phyloP scores from a whole-genome alignment of 192 early-diverging fungal genomes.

The Mortierella claussenii region DNA sequence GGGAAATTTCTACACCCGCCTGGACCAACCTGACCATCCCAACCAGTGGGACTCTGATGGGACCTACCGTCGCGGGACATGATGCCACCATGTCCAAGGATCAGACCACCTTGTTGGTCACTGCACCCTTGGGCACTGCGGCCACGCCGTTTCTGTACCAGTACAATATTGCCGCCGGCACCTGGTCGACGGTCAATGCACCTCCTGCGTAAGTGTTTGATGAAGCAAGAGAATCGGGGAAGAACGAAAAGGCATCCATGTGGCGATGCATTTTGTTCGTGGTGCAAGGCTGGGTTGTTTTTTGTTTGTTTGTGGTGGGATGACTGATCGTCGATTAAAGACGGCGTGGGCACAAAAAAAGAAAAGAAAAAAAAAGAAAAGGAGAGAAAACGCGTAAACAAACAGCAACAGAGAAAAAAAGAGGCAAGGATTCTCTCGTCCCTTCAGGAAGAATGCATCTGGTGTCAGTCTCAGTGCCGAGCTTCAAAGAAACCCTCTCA shows the following conservation, averaged over 20 bases:
- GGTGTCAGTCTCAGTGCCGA: too few relatives aligned
- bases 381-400: neutral
- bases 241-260: neutral
- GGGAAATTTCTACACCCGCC: constrained; percentile 5
- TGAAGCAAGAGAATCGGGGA: neutral
- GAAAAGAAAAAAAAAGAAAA: neutral
- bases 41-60: neutral
- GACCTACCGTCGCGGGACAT: constrained; percentile 3
- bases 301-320: neutral
- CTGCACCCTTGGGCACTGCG: constrained; percentile 16
- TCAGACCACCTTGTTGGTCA: constrained; percentile 19
- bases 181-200: constrained; percentile 22
- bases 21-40: constrained; percentile 23
- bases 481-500: too few relatives aligned
- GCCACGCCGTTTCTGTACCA: constrained; percentile 10
- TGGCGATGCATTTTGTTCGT: neutral
- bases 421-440: neutral
- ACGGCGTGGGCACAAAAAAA: neutral
- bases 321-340: neutral
- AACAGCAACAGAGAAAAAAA: neutral
- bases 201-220: constrained; percentile 38
- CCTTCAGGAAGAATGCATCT: too few relatives aligned
- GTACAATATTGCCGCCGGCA: constrained; percentile 11
- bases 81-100: constrained; percentile 29
- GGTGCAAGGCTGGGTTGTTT: neutral